These are phyloP conservation scores for Malassezia pachydermatis DNA, from an alignment of 1,284 basidiomycete genomes.

Conservation along the genomic window DNA sequence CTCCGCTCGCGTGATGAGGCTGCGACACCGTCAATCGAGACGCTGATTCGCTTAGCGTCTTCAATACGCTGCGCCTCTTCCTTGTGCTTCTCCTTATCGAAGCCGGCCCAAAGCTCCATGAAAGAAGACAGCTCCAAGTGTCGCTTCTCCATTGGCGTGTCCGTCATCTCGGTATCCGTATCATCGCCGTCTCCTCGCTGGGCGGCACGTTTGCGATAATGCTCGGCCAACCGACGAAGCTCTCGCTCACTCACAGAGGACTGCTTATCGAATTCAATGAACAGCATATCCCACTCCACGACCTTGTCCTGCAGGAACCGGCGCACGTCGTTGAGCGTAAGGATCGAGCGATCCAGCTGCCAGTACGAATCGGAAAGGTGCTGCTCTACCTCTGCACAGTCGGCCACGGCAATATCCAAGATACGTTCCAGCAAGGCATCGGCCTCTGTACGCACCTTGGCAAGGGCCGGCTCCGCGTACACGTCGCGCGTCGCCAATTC, in stretches of 20 bases:
- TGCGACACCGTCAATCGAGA: not conserved
- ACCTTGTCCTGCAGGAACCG: constrained; percentile 83
- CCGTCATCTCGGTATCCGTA: not conserved
- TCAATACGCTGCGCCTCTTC: not conserved
- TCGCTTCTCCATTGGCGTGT: constrained; percentile 1
- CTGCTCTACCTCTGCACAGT: constrained; percentile 58
- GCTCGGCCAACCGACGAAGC: constrained; percentile 45
- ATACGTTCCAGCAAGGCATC: constrained; percentile 24
- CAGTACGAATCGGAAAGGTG: constrained; percentile 58
- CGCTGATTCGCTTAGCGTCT: not conserved
- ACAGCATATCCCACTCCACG: constrained; percentile 87
- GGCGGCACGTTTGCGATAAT: constrained; percentile 49
- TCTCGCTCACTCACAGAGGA: constrained; percentile 51
- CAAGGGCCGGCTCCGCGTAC: constrained; percentile 15
- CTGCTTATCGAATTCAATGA: constrained; percentile 53
- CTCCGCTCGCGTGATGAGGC: not conserved
- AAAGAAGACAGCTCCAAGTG: constrained; percentile 1
- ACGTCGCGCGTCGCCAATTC: constrained; percentile 20
- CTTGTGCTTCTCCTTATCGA: not conserved
- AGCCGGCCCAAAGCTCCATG: constrained; percentile 1
- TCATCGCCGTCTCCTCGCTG: not conserved
- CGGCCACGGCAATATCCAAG: constrained; percentile 23
- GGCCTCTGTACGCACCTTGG: constrained; percentile 27
- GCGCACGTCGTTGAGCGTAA: constrained; percentile 77
- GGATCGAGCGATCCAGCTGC: constrained; percentile 62